Conservation (phyloP, 2,329 filamentous ascomycete genomes). For the Venturia pyrina region DNA sequence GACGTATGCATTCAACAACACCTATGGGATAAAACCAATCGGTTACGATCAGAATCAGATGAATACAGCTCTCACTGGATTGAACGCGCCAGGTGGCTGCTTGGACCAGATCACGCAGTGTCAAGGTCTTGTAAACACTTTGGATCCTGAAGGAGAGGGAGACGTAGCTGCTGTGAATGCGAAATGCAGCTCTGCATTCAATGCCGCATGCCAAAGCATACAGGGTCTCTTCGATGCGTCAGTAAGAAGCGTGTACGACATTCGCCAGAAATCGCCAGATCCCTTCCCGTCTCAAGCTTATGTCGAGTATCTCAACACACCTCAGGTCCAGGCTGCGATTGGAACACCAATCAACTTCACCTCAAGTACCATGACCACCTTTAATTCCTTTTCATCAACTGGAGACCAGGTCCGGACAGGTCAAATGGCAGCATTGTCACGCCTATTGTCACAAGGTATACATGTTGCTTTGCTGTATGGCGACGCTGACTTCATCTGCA, state of each 20-base stretch:
- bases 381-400: slow-evolving; percentile 28
- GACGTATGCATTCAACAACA: slow-evolving; percentile 51
- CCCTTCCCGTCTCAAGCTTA: slow-evolving; percentile 34
- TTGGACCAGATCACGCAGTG: slow-evolving; percentile 31
- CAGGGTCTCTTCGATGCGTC: slow-evolving; percentile 9
- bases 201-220: slow-evolving; percentile 6
- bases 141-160: slow-evolving; percentile 27
- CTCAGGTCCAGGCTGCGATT: slow-evolving; percentile 37
- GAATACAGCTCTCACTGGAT: slow-evolving; percentile 35
- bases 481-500: slow-evolving; percentile 47
- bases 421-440: slow-evolving; percentile 30
- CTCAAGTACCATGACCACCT: slow-evolving; percentile 30
- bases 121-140: slow-evolving; percentile 19
- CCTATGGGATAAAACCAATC: slow-evolving; percentile 48
- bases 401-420: slow-evolving; percentile 36
- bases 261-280: slow-evolving; percentile 26
- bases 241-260: slow-evolving; percentile 35
- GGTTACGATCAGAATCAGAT: slow-evolving; percentile 45
- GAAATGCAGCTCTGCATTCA: slow-evolving; percentile 19
- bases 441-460: slow-evolving; percentile 32
- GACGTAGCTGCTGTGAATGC: slow-evolving; percentile 23
- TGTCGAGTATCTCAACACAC: slow-evolving; percentile 41
- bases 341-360: slow-evolving; percentile 43
- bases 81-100: slow-evolving; percentile 42
- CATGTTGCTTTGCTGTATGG: slow-evolving; percentile 61